These are phyloP conservation scores for Schwanniomyces sp. DNA, from an alignment of 805 yeast genomes.

Conservation along the genomic window DNA sequence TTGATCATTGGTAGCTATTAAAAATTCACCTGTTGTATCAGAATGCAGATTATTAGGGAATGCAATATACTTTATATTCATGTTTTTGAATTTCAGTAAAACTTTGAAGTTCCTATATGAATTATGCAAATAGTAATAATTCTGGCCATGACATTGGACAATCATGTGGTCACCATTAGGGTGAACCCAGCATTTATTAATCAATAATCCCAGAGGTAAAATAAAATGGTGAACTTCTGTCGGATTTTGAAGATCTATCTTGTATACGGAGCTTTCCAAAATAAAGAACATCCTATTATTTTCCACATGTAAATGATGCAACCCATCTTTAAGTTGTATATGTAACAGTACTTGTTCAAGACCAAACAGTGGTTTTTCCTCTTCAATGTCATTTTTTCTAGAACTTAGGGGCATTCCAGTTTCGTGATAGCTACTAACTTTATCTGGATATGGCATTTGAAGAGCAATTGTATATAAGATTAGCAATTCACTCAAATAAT, in stretches of 20 bases:
- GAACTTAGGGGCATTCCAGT: background rate
- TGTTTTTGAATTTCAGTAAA: conserved; percentile 30
- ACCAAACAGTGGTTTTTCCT: conserved; percentile 14
- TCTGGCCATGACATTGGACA: conserved; percentile 21
- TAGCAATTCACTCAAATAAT: too few relatives aligned
- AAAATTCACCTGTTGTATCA: conserved; percentile 27
- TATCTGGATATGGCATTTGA: background rate
- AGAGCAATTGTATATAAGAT: too few relatives aligned
- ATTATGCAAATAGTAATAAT: conserved; percentile 31
- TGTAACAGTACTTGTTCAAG: conserved; percentile 42
- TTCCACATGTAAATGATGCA: conserved; percentile 26
- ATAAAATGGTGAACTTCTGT: conserved; percentile 25
- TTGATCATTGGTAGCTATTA: conserved; percentile 30
- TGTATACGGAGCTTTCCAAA: conserved; percentile 17
- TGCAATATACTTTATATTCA: conserved; percentile 23
- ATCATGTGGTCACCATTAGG: conserved; percentile 37
- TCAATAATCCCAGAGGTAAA: conserved; percentile 17
- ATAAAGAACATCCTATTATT: conserved; percentile 36
- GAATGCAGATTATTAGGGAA: conserved; percentile 13
- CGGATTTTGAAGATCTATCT: conserved; percentile 37
- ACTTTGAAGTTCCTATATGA: conserved; percentile 31
- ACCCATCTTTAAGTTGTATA: conserved; percentile 26
- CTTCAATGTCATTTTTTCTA: background rate
- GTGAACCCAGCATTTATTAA: conserved; percentile 36
- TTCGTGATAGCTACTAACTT: background rate